Evolutionary conservation across 1,139 yeast species (phyloP).

Genomic region (Pneumocystis carinii): DNA sequence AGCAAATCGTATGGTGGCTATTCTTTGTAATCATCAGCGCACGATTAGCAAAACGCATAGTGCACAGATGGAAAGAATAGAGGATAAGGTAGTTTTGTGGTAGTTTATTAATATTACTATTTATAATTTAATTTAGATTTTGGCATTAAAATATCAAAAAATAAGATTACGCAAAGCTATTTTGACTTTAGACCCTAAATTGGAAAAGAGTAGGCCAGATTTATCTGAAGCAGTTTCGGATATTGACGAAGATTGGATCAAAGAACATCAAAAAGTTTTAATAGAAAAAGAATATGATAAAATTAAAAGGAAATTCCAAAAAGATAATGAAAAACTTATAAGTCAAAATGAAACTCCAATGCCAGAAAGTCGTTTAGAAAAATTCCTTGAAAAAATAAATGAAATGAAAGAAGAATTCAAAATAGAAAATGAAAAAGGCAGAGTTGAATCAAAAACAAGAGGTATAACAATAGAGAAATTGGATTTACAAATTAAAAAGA

Average conservation of each 20-base stretch:
- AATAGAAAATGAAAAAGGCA: constrained; percentile 47
- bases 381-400: constrained; percentile 30
- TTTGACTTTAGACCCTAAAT: constrained; percentile 43
- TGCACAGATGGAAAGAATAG: constrained; percentile 60
- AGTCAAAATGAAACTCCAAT: constrained; percentile 41
- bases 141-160: constrained; percentile 75
- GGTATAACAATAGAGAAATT: constrained; percentile 52
- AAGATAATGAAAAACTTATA: constrained; percentile 63
- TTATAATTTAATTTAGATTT: constrained; percentile 24
- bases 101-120: not conserved
- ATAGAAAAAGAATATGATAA: constrained; percentile 49
- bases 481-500: constrained; percentile 51
- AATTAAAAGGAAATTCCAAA: constrained; percentile 45
- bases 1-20: constrained; percentile 89
- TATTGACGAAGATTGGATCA: constrained; percentile 30
- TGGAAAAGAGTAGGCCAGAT: constrained; percentile 33
- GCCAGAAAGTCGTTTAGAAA: constrained; percentile 42
- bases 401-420: constrained; percentile 28
- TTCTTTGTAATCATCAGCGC: constrained; percentile 93
- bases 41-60: constrained; percentile 78
- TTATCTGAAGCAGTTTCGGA: constrained; percentile 63
- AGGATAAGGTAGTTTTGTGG: constrained; percentile 31
- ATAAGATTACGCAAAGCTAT: constrained; percentile 60
- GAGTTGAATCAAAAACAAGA: constrained; percentile 39
- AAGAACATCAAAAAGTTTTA: constrained; percentile 39